These are phyloP conservation scores for Sordariomycetes sp. DNA, from an alignment of 2,329 filamentous ascomycete species.

Conservation along the genomic window DNA sequence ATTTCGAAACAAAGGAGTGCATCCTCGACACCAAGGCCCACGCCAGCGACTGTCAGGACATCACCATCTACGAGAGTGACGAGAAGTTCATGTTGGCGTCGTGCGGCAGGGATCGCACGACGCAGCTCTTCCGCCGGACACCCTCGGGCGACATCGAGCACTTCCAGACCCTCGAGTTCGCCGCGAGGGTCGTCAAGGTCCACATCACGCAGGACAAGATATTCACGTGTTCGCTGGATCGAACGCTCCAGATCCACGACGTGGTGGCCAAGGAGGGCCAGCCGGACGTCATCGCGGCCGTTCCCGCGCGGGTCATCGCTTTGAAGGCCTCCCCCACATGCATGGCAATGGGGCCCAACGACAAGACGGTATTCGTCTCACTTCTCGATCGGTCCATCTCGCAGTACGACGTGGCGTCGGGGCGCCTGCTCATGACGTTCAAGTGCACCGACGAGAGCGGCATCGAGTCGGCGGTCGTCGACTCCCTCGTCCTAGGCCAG, in stretches of 20 bases:
- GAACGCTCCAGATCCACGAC: slow-evolving; percentile 74
- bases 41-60: slow-evolving; percentile 69
- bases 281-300: slow-evolving; percentile 56
- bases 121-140: slow-evolving; percentile 65
- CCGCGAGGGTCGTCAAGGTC: slow-evolving; percentile 65
- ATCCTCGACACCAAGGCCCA: slow-evolving; percentile 73
- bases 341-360: slow-evolving; percentile 58
- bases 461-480: slow-evolving; percentile 70
- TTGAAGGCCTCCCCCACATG: slow-evolving; percentile 80
- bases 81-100: slow-evolving; percentile 59
- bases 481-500: slow-evolving; percentile 56
- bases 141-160: slow-evolving; percentile 51
- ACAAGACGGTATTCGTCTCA: slow-evolving; percentile 43
- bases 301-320: slow-evolving; percentile 64
- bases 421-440: slow-evolving; percentile 59
- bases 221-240: slow-evolving; percentile 78
- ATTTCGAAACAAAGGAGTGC: slow-evolving; percentile 46
- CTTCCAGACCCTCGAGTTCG: slow-evolving; percentile 87
- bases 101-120: slow-evolving; percentile 79
- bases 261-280: slow-evolving; percentile 56
- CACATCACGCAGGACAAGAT: slow-evolving; percentile 61
- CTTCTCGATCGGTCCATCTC: slow-evolving; percentile 46
- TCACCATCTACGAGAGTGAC: slow-evolving; percentile 53
- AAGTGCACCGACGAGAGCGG: slow-evolving; percentile 72
- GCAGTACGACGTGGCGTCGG: slow-evolving; percentile 51